Evolutionary conservation across 441 rosid genomes (phyloP).

Genomic region (Arabidopsis hybrid): DNA sequence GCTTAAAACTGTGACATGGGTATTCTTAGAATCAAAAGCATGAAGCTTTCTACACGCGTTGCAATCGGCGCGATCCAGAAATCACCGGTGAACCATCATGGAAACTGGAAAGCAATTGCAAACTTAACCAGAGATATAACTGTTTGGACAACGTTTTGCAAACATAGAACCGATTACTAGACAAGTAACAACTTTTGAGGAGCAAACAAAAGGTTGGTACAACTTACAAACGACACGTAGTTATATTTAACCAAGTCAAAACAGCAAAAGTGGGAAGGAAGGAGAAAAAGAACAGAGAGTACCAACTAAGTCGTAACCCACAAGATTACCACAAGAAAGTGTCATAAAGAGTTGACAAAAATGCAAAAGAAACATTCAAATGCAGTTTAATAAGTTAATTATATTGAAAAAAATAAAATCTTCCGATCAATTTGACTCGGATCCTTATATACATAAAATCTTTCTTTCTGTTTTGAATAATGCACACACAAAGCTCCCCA

Average conservation of each 20-base stretch:
- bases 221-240: background rate
- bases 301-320: conserved; percentile 14
- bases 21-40: no score
- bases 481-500: conserved; percentile 37
- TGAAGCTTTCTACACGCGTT: no score
- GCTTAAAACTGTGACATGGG: no score
- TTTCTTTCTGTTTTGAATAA: conserved; percentile 18
- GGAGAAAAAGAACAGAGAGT: background rate
- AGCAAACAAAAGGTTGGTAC: background rate
- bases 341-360: background rate
- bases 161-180: background rate
- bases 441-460: conserved; percentile 33
- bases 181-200: background rate
- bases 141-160: background rate
- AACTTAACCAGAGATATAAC: background rate
- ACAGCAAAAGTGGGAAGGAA: background rate
- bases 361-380: conserved; percentile 20
- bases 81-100: no score
- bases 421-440: conserved; percentile 40
- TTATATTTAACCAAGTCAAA: background rate
- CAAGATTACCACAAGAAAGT: conserved; percentile 18
- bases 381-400: conserved; percentile 11
- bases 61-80: no score
- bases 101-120: no score
- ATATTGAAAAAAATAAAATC: conserved; percentile 11